Conservation (phyloP, 163 green algal genomes). For the Scenedesmus sp. region DNA sequence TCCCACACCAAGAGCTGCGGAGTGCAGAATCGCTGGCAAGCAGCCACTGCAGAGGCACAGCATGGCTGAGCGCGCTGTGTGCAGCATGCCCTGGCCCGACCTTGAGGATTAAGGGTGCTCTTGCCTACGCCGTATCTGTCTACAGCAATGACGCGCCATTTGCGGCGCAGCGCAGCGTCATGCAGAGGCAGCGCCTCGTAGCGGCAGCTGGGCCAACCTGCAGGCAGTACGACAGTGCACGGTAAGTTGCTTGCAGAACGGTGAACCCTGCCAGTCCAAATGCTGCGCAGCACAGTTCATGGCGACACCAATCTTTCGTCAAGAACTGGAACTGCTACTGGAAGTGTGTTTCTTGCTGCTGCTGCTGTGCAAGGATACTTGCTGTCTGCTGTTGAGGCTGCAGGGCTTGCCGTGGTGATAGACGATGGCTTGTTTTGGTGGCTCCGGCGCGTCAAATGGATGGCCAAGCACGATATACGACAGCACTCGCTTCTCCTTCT, state of each 20-base stretch:
- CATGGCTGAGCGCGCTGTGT: neutral
- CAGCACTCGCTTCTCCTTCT: neutral
- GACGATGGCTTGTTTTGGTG: neutral
- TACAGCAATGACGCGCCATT: constrained; percentile 22
- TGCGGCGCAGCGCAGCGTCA: neutral
- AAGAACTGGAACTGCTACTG: neutral
- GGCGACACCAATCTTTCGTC: too few species aligned
- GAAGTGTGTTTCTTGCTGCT: neutral
- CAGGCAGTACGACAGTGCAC: neutral
- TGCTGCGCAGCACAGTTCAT: neutral
- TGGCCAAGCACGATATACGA: constrained; percentile 23
- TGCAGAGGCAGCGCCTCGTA: constrained; percentile 15
- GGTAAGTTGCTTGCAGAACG: too few species aligned
- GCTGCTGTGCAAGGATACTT: neutral
- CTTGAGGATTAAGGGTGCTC: constrained; percentile 9
- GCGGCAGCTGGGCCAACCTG: constrained; percentile 32
- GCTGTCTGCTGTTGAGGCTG: neutral
- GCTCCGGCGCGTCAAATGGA: neutral
- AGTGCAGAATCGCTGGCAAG: neutral
- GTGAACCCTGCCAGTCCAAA: too few species aligned
- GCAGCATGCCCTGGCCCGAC: neutral
- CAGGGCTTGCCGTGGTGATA: constrained; percentile 17
- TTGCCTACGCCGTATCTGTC: constrained; percentile 21
- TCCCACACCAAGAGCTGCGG: neutral
- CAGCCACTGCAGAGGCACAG: neutral